These are phyloP conservation scores for Salix arbutifolia DNA, from an alignment of 345 rosid species.

Conservation along the genomic window DNA sequence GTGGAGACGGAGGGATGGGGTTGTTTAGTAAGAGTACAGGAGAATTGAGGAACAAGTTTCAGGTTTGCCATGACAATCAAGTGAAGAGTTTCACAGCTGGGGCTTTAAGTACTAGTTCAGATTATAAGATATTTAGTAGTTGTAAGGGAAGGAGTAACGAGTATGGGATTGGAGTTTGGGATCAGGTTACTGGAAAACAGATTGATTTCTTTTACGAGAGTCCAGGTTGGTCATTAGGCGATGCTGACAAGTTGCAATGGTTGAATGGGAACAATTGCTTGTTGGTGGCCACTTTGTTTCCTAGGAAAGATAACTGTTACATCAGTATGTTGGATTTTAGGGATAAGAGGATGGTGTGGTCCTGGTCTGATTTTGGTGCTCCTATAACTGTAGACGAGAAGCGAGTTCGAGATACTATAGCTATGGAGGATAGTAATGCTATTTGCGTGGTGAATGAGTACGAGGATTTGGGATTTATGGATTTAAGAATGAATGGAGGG, in stretches of 20 bases:
- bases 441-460: conserved; percentile 90
- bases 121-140: conserved; percentile 64
- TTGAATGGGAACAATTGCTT: conserved; percentile 63
- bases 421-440: conserved; percentile 80
- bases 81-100: conserved; percentile 85
- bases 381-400: conserved; percentile 59
- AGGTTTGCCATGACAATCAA: conserved; percentile 64
- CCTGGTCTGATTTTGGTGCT: conserved; percentile 83
- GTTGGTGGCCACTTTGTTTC: conserved; percentile 88
- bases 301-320: conserved; percentile 92
- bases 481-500: conserved; percentile 59
- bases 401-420: conserved; percentile 88
- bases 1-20: conserved; percentile 96
- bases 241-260: conserved; percentile 93
- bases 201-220: conserved; percentile 82
- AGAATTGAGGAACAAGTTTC: conserved; percentile 67
- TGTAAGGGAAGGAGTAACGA: conserved; percentile 93
- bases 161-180: conserved; percentile 98
- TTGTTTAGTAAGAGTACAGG: conserved; percentile 68
- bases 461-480: conserved; percentile 93
- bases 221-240: conserved; percentile 88
- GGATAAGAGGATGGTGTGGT: conserved; percentile 84
- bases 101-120: conserved; percentile 63
- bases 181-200: conserved; percentile 76
- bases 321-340: conserved; percentile 88